Percentiles rank a stretch among this genome's conserved stretches.
phyloP scores from a whole-genome alignment of 192 early-diverging fungal genomes.

The Umbelopsis ramanniana region DNA sequence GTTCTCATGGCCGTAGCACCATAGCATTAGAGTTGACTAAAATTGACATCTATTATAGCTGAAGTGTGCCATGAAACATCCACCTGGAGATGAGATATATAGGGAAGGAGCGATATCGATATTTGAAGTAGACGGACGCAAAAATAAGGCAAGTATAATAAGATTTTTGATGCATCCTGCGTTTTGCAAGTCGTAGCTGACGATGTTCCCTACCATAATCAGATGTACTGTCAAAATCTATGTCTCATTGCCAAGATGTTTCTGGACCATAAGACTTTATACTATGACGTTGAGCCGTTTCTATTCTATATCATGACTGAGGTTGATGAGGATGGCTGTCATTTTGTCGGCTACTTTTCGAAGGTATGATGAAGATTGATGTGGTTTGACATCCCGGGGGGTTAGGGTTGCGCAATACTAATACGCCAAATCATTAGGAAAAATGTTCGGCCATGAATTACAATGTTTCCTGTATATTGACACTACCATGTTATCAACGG shows the following conservation, averaged over 20 bases:
- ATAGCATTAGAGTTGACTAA: too few relatives aligned
- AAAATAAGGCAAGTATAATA: slow-evolving; percentile 74
- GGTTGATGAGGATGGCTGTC: slow-evolving; percentile 71
- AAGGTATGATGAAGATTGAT: slow-evolving; percentile 55
- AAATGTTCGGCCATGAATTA: slow-evolving; percentile 82
- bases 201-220: not conserved
- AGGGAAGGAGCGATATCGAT: slow-evolving; percentile 81
- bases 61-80: slow-evolving; percentile 80
- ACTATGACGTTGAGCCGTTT: slow-evolving; percentile 98
- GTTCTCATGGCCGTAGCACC: too few relatives aligned
- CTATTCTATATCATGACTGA: slow-evolving; percentile 96
- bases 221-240: slow-evolving; percentile 96
- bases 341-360: slow-evolving; percentile 97
- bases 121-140: slow-evolving; percentile 97
- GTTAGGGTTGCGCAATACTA: not conserved
- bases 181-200: not conserved
- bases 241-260: slow-evolving; percentile 97
- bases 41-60: slow-evolving; percentile 23
- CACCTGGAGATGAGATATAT: slow-evolving; percentile 97
- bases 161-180: not conserved
- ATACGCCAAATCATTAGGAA: slow-evolving; percentile 51
- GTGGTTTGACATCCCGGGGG: not conserved
- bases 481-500: slow-evolving; percentile 84
- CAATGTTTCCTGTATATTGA: slow-evolving; percentile 95
- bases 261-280: slow-evolving; percentile 95